Conservation (phyloP, 805 yeast species). For the Hyphopichia homilentoma region DNA sequence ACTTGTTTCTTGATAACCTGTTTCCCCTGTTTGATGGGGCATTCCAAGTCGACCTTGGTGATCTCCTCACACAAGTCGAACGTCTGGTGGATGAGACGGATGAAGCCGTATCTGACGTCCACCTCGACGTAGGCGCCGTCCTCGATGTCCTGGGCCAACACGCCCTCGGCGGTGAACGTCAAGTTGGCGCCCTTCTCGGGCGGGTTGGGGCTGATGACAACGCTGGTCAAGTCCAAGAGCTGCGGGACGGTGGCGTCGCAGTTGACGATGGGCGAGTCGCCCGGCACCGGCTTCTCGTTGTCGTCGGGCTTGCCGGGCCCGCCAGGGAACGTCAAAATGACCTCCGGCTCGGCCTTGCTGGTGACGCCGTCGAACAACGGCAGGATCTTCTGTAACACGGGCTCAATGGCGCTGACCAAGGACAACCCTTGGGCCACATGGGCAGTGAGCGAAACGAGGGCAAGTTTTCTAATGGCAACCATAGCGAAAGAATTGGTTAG, state of each 20-base stretch:
- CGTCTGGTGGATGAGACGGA: conserved; percentile 82
- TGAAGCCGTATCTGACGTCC: conserved; percentile 89
- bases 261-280: conserved; percentile 77
- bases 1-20: conserved; percentile 67
- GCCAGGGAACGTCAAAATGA: conserved; percentile 23
- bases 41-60: conserved; percentile 74
- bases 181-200: conserved; percentile 78
- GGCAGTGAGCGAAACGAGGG: conserved; percentile 7
- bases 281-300: conserved; percentile 73
- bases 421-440: conserved; percentile 16
- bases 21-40: conserved; percentile 75
- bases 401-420: conserved; percentile 15
- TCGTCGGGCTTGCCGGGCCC: too few relatives aligned
- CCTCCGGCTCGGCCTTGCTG: conserved; percentile 2
- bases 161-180: conserved; percentile 74
- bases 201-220: conserved; percentile 71
- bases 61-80: conserved; percentile 89
- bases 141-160: conserved; percentile 47
- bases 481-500: neutral
- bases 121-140: conserved; percentile 96
- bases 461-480: conserved; percentile 2
- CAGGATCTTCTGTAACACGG: too few relatives aligned
- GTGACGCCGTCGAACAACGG: conserved; percentile 1
- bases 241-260: conserved; percentile 71
- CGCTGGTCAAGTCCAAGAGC: conserved; percentile 53